Conservation (phyloP, 2,329 filamentous ascomycete genomes). For the Cladophialophora psammophila region DNA sequence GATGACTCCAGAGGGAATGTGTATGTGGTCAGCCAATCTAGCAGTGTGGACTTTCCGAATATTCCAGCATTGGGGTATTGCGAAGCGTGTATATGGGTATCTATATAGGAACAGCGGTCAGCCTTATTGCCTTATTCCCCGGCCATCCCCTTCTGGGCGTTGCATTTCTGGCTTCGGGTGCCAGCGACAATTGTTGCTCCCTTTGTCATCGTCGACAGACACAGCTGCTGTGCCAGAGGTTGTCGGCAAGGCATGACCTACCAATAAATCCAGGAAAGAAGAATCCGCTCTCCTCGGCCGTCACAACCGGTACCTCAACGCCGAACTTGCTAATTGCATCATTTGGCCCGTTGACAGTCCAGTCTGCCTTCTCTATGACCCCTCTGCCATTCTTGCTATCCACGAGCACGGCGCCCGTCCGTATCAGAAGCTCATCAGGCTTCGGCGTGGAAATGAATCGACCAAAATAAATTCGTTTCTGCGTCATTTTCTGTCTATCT, state of each 20-base stretch:
- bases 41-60: constrained; percentile 89
- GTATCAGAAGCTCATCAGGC: constrained; percentile 36
- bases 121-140: neutral
- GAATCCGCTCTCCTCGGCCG: constrained; percentile 26
- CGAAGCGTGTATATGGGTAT: constrained; percentile 93
- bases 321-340: constrained; percentile 36
- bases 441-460: constrained; percentile 40
- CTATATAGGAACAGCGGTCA: constrained; percentile 53
- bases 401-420: constrained; percentile 39
- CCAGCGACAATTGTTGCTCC: neutral
- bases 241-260: constrained; percentile 6
- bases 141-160: neutral
- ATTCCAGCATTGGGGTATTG: constrained; percentile 95
- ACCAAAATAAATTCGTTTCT: constrained; percentile 37
- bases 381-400: constrained; percentile 34
- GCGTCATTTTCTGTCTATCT: constrained; percentile 7
- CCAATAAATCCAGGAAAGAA: constrained; percentile 47
- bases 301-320: constrained; percentile 34
- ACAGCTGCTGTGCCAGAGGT: neutral
- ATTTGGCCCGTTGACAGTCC: constrained; percentile 33
- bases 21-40: constrained; percentile 93
- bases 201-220: neutral
- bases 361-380: constrained; percentile 37
- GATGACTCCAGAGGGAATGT: constrained; percentile 92
- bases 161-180: neutral